These are phyloP conservation scores for Ampelomyces quisqualis DNA, from an alignment of 2,329 filamentous ascomycete species.

Conservation along the genomic window DNA sequence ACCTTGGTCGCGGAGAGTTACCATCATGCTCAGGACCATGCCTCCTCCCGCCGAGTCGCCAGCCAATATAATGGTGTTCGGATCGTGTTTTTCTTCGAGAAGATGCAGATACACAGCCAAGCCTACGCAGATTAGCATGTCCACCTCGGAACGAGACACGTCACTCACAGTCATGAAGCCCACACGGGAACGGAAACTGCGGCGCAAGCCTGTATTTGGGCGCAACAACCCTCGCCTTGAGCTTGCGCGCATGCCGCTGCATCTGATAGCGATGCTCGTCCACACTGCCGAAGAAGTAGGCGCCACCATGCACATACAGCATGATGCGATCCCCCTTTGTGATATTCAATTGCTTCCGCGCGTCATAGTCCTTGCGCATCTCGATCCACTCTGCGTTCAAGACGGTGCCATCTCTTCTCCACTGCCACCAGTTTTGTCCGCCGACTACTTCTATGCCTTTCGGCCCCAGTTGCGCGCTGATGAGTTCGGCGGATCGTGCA, in stretches of 20 bases:
- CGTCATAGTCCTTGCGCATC: slow-evolving; percentile 79
- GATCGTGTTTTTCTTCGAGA: slow-evolving; percentile 67
- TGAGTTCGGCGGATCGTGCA: slow-evolving; percentile 61
- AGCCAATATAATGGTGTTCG: slow-evolving; percentile 79
- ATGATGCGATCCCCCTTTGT: slow-evolving; percentile 70
- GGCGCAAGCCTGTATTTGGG: slow-evolving; percentile 83
- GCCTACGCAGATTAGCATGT: slow-evolving; percentile 19
- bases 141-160: background rate
- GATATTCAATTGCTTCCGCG: slow-evolving; percentile 63
- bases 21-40: slow-evolving; percentile 78
- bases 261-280: slow-evolving; percentile 98
- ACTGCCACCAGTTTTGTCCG: slow-evolving; percentile 75
- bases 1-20: slow-evolving; percentile 77
- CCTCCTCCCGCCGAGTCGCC: slow-evolving; percentile 94
- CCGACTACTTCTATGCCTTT: slow-evolving; percentile 74
- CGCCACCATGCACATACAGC: slow-evolving; percentile 91
- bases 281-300: slow-evolving; percentile 92
- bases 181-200: slow-evolving; percentile 94
- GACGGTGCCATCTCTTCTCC: slow-evolving; percentile 65
- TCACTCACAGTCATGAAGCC: slow-evolving; percentile 72
- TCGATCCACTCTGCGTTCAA: slow-evolving; percentile 93
- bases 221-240: slow-evolving; percentile 86
- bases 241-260: slow-evolving; percentile 90
- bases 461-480: slow-evolving; percentile 74
- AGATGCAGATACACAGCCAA: slow-evolving; percentile 84